phyloP scores from a whole-genome alignment of 1,284 basidiomycete genomes.

The Trametes pubescens region DNA sequence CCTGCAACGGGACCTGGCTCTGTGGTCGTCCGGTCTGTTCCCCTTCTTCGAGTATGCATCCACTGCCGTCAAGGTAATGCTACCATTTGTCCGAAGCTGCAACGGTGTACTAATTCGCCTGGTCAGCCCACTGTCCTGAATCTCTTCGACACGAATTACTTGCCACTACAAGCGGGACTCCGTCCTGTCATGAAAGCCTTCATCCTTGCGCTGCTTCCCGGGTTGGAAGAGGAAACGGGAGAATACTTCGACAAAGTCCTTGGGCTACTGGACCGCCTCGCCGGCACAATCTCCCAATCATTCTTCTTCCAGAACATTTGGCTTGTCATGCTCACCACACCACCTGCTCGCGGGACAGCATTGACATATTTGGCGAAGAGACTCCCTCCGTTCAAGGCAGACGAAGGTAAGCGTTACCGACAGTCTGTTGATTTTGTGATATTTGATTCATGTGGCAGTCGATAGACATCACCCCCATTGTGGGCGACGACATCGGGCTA shows the following conservation, averaged over 20 bases:
- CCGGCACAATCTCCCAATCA: slow-evolving; percentile 80
- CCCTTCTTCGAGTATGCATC: slow-evolving; percentile 99
- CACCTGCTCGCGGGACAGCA: slow-evolving; percentile 85
- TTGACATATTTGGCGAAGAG: slow-evolving; percentile 88
- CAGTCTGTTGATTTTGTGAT: neutral
- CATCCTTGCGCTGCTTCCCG: slow-evolving; percentile 92
- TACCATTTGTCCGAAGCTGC: neutral
- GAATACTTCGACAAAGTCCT: slow-evolving; percentile 98
- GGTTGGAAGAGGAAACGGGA: slow-evolving; percentile 94
- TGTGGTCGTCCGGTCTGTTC: slow-evolving; percentile 97
- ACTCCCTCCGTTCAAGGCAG: slow-evolving; percentile 71
- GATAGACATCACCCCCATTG: slow-evolving; percentile 74
- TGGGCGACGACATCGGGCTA: slow-evolving; percentile 89
- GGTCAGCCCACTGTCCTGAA: slow-evolving; percentile 82
- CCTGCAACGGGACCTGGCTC: slow-evolving; percentile 84
- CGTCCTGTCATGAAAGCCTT: slow-evolving; percentile 94
- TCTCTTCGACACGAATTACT: slow-evolving; percentile 90
- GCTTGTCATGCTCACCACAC: slow-evolving; percentile 92
- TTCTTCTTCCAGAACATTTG: slow-evolving; percentile 98
- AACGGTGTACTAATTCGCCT: slow-evolving; percentile 4
- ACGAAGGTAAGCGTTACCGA: slow-evolving; percentile 63
- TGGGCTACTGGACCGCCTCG: slow-evolving; percentile 81
- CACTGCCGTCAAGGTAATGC: slow-evolving; percentile 86
- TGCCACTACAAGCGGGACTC: slow-evolving; percentile 84
- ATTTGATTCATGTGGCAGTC: slow-evolving; percentile 27